Percentiles rank a stretch among this genome's conserved stretches.
Conservation (phyloP, 139 green algal species). For the Cymbomonas tetramitiformis region DNA sequence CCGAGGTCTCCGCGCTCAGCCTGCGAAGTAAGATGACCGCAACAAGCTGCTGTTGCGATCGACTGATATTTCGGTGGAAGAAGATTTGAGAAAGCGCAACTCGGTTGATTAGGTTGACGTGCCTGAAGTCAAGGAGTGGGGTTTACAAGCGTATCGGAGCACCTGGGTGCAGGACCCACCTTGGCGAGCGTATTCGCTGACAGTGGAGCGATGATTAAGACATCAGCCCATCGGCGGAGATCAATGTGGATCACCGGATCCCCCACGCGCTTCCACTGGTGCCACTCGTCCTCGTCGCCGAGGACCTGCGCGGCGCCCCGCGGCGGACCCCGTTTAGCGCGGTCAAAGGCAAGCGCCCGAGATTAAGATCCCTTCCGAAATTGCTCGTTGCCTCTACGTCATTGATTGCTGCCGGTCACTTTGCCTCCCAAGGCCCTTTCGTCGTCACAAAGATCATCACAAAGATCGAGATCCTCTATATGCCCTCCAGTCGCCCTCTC, state of each 20-base stretch:
- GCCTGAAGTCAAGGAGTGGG: background rate
- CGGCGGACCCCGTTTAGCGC: background rate
- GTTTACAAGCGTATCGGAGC: background rate
- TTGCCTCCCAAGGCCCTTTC: conserved; percentile 1
- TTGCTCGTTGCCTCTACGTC: background rate
- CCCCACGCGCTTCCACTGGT: conserved; percentile 42
- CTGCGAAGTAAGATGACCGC: too few species aligned
- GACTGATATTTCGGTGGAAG: background rate
- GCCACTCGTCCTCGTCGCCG: conserved; percentile 58
- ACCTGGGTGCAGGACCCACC: conserved; percentile 18
- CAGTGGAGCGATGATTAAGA: conserved; percentile 76
- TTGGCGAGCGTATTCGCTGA: conserved; percentile 91
- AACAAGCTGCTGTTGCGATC: background rate
- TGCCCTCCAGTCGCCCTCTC: background rate
- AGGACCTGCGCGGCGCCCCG: background rate
- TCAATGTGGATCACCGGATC: conserved; percentile 89
- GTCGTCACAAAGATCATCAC: background rate
- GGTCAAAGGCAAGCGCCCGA: background rate
- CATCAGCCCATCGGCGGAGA: conserved; percentile 73
- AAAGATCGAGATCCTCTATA: background rate
- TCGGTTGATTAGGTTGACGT: background rate
- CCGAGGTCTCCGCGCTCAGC: background rate
- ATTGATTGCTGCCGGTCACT: background rate
- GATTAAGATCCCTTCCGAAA: background rate
- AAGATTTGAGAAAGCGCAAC: background rate